These are phyloP conservation scores for Crucibulum laeve DNA, from an alignment of 768 basidiomycete genomes.

Conservation along the genomic window DNA sequence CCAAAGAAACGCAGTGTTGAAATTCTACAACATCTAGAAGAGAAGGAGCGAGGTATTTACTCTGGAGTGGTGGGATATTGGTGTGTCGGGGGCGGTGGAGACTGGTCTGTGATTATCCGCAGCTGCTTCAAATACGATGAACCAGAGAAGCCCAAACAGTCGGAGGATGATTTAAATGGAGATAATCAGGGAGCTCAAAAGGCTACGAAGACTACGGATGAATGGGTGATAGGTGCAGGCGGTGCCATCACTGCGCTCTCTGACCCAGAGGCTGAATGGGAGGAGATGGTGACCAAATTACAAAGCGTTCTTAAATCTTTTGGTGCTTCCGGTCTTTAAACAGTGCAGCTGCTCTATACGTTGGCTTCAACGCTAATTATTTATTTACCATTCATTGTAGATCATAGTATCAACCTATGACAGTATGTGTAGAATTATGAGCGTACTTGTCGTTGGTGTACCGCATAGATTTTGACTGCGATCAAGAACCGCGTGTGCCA, in stretches of 20 bases:
- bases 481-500: too few species aligned
- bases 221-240: constrained; percentile 86
- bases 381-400: neutral
- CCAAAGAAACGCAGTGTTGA: constrained; percentile 94
- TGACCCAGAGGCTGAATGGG: constrained; percentile 84
- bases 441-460: too few species aligned
- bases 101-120: constrained; percentile 93
- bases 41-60: constrained; percentile 70
- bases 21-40: constrained; percentile 79
- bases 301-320: constrained; percentile 72
- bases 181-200: neutral
- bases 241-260: constrained; percentile 95
- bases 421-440: too few species aligned
- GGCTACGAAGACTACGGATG: constrained; percentile 26
- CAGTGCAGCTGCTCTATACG: neutral
- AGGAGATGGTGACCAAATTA: constrained; percentile 89
- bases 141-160: constrained; percentile 8
- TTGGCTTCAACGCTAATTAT: neutral
- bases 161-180: constrained; percentile 3
- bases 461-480: too few species aligned
- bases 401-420: neutral
- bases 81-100: constrained; percentile 82
- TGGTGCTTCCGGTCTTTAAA: constrained; percentile 20
- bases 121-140: constrained; percentile 80
- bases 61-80: constrained; percentile 94